These are phyloP conservation scores for Mycena citricolor DNA, from an alignment of 1,284 basidiomycete genomes.

Conservation along the genomic window DNA sequence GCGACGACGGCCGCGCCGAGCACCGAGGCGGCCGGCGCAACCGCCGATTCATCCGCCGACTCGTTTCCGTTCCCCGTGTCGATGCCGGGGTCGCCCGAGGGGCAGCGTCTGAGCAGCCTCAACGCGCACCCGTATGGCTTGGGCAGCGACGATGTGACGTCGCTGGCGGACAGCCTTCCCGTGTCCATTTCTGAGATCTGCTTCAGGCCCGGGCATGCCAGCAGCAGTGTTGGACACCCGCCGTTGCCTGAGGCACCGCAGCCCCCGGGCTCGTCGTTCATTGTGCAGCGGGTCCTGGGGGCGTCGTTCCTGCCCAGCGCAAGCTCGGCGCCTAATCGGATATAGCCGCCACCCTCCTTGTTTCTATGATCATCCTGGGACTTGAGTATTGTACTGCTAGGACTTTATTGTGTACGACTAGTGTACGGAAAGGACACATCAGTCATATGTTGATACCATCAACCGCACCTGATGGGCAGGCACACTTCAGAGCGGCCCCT, in stretches of 20 bases:
- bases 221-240: conserved; percentile 45
- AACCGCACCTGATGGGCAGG: not conserved
- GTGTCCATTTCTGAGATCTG: conserved; percentile 67
- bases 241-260: conserved; percentile 42
- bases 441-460: not conserved
- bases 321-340: not conserved
- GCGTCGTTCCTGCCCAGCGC: conserved; percentile 24
- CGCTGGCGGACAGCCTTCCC: conserved; percentile 68
- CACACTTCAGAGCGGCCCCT: too few relatives aligned
- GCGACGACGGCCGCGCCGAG: conserved; percentile 31
- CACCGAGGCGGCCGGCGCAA: conserved; percentile 22
- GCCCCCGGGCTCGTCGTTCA: conserved; percentile 25
- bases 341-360: not conserved
- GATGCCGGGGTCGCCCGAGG: conserved; percentile 38
- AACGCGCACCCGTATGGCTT: conserved; percentile 20
- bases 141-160: conserved; percentile 31
- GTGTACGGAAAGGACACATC: not conserved
- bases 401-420: not conserved
- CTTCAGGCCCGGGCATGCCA: conserved; percentile 49
- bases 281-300: conserved; percentile 41
- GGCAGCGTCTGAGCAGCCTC: conserved; percentile 14
- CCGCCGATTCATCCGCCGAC: conserved; percentile 25
- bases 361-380: not conserved
- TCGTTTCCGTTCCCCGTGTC: conserved; percentile 44
- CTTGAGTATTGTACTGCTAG: not conserved